Evolutionary conservation across 345 rosid genomes (phyloP), one percentile per base, ranked within the genome.

Genomic region (Lepidium africanum): DNA sequence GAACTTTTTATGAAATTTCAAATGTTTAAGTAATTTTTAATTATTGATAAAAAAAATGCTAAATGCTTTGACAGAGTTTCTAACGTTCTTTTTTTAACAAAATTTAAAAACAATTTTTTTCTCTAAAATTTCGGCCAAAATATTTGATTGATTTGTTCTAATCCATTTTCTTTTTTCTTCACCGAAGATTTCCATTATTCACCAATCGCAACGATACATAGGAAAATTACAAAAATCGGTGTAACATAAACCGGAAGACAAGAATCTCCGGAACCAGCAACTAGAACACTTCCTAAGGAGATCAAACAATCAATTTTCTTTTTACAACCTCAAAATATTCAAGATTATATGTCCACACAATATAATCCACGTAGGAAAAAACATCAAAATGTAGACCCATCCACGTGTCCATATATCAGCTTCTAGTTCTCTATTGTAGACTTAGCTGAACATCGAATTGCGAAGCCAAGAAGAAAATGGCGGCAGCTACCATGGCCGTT

Each of bases 401-500:
- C 59, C 74, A 75, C 74, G 78, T 75, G 78, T 55, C 38, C 39
- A 3, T 4, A 37, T 60, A 38, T 7, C 64, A 61, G 53, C 74
- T 63, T 75, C 74, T 27, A 46, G 7, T 62, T 62, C 33, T 30
- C 65, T 40, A 17, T 53, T 46, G 43, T 10, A 15, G 46, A 56
- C 19, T 52, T 52, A 9, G 7, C 58, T 53, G 39, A 57, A 37
- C 36, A 19, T 48, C 55, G 5, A 54, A 47, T 60, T 33, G 46
- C 48, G 72, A 65, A 50, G 43, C 32, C 16, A 40, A 65, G 81
- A 55, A 35, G 56, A 40, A n/a, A 56, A 49, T 54, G 72, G 84
- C 82, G 83, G 92, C 59, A 68, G 83, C 85, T 43, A 77, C 84
- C 77, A 47, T 85, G 40, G 76, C 88, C 51, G 70, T 88, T 79